These are phyloP conservation scores for Fusarium kyushuense DNA, from an alignment of 2,329 filamentous ascomycete species.

Conservation along the genomic window DNA sequence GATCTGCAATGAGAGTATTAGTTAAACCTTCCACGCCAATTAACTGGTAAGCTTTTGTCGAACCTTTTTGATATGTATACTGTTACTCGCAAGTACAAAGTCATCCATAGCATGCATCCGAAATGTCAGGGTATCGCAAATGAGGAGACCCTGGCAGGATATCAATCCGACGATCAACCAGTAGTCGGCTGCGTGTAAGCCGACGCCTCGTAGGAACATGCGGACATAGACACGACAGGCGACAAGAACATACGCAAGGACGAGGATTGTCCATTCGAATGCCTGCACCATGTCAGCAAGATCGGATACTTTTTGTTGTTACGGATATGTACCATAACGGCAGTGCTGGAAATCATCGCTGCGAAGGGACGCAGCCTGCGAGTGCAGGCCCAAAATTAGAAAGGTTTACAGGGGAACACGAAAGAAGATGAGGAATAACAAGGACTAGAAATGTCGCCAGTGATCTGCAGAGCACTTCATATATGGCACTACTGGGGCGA, in stretches of 20 bases:
- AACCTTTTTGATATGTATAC: conserved; percentile 1
- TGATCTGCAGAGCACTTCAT: not conserved
- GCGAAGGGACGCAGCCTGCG: not conserved
- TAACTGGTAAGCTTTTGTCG: accelerated
- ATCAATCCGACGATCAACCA: not conserved
- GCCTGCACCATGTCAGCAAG: not conserved
- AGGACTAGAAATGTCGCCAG: not conserved
- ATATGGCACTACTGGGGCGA: not conserved
- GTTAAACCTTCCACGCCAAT: too few species aligned
- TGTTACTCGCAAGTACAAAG: conserved; percentile 2
- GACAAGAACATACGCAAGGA: conserved; percentile 4
- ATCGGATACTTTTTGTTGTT: not conserved
- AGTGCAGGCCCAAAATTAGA: not conserved
- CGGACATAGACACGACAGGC: conserved; percentile 13
- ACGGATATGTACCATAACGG: not conserved
- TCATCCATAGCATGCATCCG: conserved; percentile 13
- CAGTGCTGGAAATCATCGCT: conserved; percentile 14
- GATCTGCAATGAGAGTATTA: not conserved
- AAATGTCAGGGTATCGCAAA: conserved; percentile 12
- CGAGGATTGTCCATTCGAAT: conserved; percentile 13
- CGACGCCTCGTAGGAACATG: not conserved
- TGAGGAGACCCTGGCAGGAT: not conserved
- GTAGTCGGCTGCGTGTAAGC: not conserved
- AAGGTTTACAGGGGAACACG: accelerated
- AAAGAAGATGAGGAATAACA: too few species aligned